phyloP scores from a whole-genome alignment of 441 rosid genomes.

The Croton setiger region DNA sequence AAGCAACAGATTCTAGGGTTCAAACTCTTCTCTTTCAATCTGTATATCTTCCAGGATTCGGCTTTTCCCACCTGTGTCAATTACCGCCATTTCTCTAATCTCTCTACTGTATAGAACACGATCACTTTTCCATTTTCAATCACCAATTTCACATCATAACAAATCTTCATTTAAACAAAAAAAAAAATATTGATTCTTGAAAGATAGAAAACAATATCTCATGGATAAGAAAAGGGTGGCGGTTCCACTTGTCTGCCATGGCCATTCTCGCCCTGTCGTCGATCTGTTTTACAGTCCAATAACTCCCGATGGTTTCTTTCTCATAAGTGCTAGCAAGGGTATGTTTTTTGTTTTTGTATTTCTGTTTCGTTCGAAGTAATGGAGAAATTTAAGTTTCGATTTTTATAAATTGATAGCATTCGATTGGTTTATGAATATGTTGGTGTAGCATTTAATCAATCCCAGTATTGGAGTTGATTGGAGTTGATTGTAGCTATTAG shows the following conservation, averaged over 20 bases:
- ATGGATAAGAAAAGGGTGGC: constrained; percentile 15
- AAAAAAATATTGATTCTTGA: neutral
- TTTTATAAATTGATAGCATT: neutral
- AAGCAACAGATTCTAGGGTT: constrained; percentile 3
- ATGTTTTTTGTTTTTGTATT: neutral
- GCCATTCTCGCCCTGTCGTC: constrained; percentile 91
- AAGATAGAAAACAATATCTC: neutral
- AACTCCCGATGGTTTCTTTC: constrained; percentile 93
- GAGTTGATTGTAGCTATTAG: neutral
- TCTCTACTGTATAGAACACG: constrained; percentile 2
- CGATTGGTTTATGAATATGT: neutral
- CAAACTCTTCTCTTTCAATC: neutral
- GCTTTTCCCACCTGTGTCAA: constrained; percentile 5
- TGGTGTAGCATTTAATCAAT: neutral
- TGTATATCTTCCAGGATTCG: neutral
- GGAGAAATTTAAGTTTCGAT: neutral
- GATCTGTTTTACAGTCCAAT: constrained; percentile 85
- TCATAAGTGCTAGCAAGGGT: constrained; percentile 98
- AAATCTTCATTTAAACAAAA: neutral
- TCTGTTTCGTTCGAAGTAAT: neutral
- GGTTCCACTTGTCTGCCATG: constrained; percentile 10
- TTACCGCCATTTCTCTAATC: constrained; percentile 1
- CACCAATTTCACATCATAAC: neutral
- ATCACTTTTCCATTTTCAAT: too few relatives aligned
- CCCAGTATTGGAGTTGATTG: too few relatives aligned